Conservation (phyloP, 768 basidiomycete genomes). For the Leccinum truebloodii region DNA sequence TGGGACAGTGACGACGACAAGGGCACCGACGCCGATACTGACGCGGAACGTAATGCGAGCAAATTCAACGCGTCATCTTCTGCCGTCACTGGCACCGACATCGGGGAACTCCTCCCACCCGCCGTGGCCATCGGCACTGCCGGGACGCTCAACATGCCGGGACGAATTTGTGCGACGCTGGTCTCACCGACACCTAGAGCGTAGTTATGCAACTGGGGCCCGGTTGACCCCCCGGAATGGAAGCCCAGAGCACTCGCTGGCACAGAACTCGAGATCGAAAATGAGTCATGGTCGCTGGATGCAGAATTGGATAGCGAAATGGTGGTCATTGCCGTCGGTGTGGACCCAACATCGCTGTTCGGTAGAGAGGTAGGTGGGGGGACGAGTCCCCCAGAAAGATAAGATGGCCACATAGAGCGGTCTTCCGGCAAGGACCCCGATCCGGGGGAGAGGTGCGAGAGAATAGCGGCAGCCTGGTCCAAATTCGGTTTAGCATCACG, state of each 20-base stretch:
- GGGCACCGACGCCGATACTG: constrained; percentile 11
- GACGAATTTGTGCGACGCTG: constrained; percentile 59
- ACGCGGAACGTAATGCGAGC: constrained; percentile 27
- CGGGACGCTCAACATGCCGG: constrained; percentile 50
- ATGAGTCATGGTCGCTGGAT: constrained; percentile 11
- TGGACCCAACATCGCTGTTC: constrained; percentile 9
- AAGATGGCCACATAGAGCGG: constrained; percentile 89
- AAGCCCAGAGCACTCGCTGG: constrained; percentile 33
- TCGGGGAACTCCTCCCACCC: not conserved
- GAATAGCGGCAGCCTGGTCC: constrained; percentile 85
- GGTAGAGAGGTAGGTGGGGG: constrained; percentile 44
- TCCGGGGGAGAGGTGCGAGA: constrained; percentile 78
- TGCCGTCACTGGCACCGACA: constrained; percentile 13
- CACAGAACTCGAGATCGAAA: constrained; percentile 53
- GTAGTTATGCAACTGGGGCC: constrained; percentile 70
- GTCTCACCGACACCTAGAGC: constrained; percentile 38
- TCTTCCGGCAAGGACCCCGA: constrained; percentile 86
- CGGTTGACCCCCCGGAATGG: constrained; percentile 24
- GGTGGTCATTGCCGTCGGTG: constrained; percentile 18
- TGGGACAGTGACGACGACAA: constrained; percentile 1
- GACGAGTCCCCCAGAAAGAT: constrained; percentile 69
- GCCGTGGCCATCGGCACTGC: not conserved
- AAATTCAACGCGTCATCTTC: constrained; percentile 31
- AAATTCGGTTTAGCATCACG: constrained; percentile 10
- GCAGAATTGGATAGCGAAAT: constrained; percentile 11